phyloP scores from a whole-genome alignment of 1,284 basidiomycete species.

The Ustilago trichophora region DNA sequence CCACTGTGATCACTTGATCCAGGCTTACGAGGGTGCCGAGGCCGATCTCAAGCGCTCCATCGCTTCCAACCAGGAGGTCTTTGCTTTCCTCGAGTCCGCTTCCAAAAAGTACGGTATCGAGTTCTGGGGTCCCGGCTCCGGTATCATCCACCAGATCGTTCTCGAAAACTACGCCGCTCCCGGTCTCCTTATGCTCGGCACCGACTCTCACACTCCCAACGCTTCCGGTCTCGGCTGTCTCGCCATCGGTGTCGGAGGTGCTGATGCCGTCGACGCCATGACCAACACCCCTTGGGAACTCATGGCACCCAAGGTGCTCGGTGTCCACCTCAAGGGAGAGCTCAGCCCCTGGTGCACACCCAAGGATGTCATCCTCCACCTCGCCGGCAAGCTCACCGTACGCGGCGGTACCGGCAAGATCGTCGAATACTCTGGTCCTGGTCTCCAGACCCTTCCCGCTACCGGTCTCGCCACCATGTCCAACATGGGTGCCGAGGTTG shows the following conservation, averaged over 20 bases:
- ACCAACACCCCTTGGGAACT: slow-evolving; percentile 98
- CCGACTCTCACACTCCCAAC: slow-evolving; percentile 98
- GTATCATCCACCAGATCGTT: slow-evolving; percentile 96
- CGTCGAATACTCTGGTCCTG: slow-evolving; percentile 97
- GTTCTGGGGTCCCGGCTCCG: slow-evolving; percentile 86
- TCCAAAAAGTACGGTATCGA: slow-evolving; percentile 87
- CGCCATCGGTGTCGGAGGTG: slow-evolving; percentile 97
- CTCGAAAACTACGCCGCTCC: slow-evolving; percentile 91
- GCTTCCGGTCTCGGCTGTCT: slow-evolving; percentile 97
- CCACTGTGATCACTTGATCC: slow-evolving; percentile 87
- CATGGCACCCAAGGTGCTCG: slow-evolving; percentile 84
- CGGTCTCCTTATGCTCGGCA: slow-evolving; percentile 72
- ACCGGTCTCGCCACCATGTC: slow-evolving; percentile 94
- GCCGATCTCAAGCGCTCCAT: slow-evolving; percentile 85
- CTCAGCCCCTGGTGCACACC: slow-evolving; percentile 92
- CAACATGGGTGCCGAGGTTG: slow-evolving; percentile 99
- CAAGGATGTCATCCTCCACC: slow-evolving; percentile 94
- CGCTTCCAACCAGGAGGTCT: slow-evolving; percentile 91
- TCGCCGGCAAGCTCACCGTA: slow-evolving; percentile 94
- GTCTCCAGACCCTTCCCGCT: slow-evolving; percentile 87
- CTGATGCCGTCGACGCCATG: slow-evolving; percentile 98
- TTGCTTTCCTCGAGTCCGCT: slow-evolving; percentile 95
- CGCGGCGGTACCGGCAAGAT: slow-evolving; percentile 96
- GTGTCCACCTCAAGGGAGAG: slow-evolving; percentile 87
- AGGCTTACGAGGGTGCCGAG: slow-evolving; percentile 77